Base-by-base conservation (phyloP, 129 eudicot species). In the Helianthus tuberosus region DNA sequence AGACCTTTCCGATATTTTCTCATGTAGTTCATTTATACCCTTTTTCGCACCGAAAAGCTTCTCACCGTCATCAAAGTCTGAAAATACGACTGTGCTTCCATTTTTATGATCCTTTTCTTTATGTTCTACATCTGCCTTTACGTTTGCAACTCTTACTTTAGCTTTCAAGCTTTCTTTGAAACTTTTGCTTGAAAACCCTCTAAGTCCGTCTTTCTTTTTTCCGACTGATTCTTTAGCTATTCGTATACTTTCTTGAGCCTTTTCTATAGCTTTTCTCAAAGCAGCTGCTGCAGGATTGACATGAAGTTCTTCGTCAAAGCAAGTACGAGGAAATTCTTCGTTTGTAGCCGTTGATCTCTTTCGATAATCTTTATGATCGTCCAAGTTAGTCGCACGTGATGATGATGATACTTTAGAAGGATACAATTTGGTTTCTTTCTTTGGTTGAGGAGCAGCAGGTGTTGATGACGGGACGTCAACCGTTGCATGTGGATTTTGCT, bases 191-290 rank as follows among this genome's bases (percentile, higher is more conserved):
- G 87, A 77, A 79, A 62, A 77, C 54, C 80, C 81, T 72, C 57
- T 83, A 69, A 65, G 50, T 20, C 89, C 88, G 52, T 88, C 89
- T 72, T 77, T 89, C 75, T 81, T 83, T 76, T 91, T 86, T 39
- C 94, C 89, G 84, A 85, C 80, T 17, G 86, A 77, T 76, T 86
- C 92, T 77, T 91, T 95, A 8, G 97, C 97, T 36, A 85, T 77
- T 23, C 96, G 86, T 77, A 95, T 91, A 78, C 87, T 91, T 79
- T 89, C 96, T 82, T 91, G 95, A 65, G 99, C 99, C 83, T 89
- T 89, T 67, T 89, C 92, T 53, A 95, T 85, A 57, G 97, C 99
- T 76, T 86, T 81, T 81, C 84, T 89, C 76, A 95, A 81, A 64
- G 93, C 90, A 68, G 91, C 98, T 4, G 96, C 96, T 23, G 77